Conservation (phyloP, 2,329 filamentous ascomycete genomes). For the Aspergillus brasiliensis region DNA sequence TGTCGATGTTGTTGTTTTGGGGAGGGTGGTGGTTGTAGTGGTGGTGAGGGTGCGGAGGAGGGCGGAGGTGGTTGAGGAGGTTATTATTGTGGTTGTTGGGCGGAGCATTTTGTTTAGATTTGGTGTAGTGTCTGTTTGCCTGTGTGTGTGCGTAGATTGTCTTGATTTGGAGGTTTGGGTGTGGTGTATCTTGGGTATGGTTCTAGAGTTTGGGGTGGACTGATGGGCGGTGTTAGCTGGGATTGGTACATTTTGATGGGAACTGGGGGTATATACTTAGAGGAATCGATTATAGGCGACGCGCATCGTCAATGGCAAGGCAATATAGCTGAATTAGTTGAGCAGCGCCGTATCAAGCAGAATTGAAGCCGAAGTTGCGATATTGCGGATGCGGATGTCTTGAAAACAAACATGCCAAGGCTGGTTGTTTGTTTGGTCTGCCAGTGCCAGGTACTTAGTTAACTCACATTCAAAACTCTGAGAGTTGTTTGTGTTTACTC, state of each 20-base stretch:
- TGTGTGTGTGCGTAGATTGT: not conserved
- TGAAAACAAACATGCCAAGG: slow-evolving; percentile 22
- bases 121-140: not conserved
- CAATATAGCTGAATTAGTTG: not conserved
- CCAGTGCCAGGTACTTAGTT: too few relatives aligned
- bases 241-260: not conserved
- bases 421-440: slow-evolving; percentile 1
- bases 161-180: not conserved
- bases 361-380: slow-evolving; percentile 10
- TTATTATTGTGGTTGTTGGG: not conserved
- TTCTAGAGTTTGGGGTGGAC: too few relatives aligned
- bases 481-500: not conserved
- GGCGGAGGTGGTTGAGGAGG: slow-evolving; percentile 12
- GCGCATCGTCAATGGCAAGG: slow-evolving; percentile 3
- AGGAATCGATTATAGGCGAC: not conserved
- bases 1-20: too few relatives aligned
- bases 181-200: not conserved
- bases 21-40: slow-evolving; percentile 17
- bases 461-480: too few relatives aligned
- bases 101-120: slow-evolving; percentile 9
- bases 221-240: not conserved
- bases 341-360: not conserved
- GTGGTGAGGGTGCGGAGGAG: slow-evolving; percentile 5
- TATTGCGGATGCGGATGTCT: slow-evolving; percentile 3
- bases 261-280: not conserved